Conservation (phyloP, 2,329 filamentous ascomycete species). For the Drechmeria coniospora region DNA sequence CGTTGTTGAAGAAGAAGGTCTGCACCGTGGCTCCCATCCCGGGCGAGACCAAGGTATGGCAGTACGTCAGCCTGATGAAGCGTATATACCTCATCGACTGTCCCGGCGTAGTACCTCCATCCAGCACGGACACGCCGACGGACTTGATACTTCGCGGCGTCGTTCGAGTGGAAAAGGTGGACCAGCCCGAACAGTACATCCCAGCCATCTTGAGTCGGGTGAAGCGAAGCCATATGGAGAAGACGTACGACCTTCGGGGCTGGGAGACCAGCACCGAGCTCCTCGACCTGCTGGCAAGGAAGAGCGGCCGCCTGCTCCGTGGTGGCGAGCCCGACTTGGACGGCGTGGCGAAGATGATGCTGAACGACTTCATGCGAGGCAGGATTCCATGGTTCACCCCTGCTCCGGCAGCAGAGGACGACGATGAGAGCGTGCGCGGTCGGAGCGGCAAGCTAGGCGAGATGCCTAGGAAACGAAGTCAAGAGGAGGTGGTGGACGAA, state of each 20-base stretch:
- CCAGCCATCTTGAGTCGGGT: constrained; percentile 65
- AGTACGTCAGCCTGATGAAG: constrained; percentile 93
- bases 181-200: constrained; percentile 93
- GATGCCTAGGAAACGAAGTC: constrained; percentile 69
- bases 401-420: constrained; percentile 45
- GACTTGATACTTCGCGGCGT: constrained; percentile 85
- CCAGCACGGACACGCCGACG: constrained; percentile 64
- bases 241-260: constrained; percentile 78
- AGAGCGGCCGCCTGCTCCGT: constrained; percentile 71
- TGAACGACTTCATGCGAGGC: constrained; percentile 90
- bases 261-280: constrained; percentile 69
- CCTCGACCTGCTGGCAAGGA: constrained; percentile 72
- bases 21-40: constrained; percentile 89
- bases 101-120: constrained; percentile 88
- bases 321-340: constrained; percentile 93
- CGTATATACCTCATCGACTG: constrained; percentile 85
- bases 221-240: constrained; percentile 75
- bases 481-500: constrained; percentile 34
- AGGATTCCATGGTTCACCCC: constrained; percentile 95
- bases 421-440: constrained; percentile 42
- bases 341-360: constrained; percentile 87
- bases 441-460: constrained; percentile 69
- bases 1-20: constrained; percentile 83
- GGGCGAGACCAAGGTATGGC: constrained; percentile 95
- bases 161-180: constrained; percentile 87